Conservation (phyloP, 2,329 filamentous ascomycete species). For the Thermoascus crustaceus region DNA sequence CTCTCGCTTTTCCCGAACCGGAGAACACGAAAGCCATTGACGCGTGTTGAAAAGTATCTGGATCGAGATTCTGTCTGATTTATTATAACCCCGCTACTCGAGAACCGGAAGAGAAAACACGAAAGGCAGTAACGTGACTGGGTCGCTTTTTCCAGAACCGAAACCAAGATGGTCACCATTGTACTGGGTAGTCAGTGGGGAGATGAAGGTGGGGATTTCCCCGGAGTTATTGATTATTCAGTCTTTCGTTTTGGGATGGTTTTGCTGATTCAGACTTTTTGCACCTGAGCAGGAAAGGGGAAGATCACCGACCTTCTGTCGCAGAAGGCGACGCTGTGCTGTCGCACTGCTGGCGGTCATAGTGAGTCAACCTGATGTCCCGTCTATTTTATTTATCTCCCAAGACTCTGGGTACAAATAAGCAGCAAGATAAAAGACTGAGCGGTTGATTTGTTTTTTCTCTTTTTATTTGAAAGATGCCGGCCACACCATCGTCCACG, state of each 20-base stretch:
- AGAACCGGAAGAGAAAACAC: too few relatives aligned
- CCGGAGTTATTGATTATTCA: too few relatives aligned
- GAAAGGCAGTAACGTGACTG: too few relatives aligned
- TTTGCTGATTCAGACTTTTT: conserved; percentile 2
- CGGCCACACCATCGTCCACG: conserved; percentile 42
- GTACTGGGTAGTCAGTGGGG: conserved; percentile 42
- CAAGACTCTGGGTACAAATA: too few relatives aligned
- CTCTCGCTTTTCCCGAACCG: too few relatives aligned
- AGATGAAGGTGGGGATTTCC: conserved; percentile 37
- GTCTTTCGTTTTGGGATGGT: too few relatives aligned
- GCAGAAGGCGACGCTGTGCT: conserved; percentile 36
- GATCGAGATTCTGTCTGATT: too few relatives aligned
- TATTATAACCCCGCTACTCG: too few relatives aligned
- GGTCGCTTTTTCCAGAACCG: too few relatives aligned
- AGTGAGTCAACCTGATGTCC: conserved; percentile 25
- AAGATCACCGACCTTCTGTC: conserved; percentile 43
- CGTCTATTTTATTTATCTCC: not conserved
- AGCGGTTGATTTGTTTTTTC: conserved; percentile 4
- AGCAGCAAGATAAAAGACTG: conserved; percentile 7
- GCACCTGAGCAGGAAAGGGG: conserved; percentile 32
- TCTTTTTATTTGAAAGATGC: conserved; percentile 24
- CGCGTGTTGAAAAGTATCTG: too few relatives aligned
- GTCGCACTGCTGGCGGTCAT: conserved; percentile 39
- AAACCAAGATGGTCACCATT: too few relatives aligned
- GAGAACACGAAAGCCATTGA: too few relatives aligned